Base-by-base conservation (phyloP, 306 rosid genomes). In the Hippophae gyantsensis region DNA sequence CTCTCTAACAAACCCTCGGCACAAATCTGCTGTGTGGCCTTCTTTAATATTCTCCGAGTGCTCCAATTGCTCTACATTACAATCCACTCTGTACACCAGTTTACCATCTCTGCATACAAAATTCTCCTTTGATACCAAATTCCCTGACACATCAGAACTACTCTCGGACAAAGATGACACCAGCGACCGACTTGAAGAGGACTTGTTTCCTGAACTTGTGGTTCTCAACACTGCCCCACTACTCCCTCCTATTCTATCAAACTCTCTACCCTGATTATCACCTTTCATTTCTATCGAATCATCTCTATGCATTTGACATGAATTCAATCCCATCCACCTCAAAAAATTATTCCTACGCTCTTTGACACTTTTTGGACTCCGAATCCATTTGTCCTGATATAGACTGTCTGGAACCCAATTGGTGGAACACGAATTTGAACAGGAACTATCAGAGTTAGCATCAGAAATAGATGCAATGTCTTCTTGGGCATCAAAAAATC, bases 401-500 rank as follows among this genome's bases (percentile, higher is more conserved):
- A 72, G 81, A 67, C 56, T 68, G 27, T 70, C 64, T 13, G 50
- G 48, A 7, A 64, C 60, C 68, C 71, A 70, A 38, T 64, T 66
- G 43, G 43, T 48, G 5, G 55, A 53, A 64, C 55, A 32, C 45
- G 72, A 67, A 82, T 38, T 60, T 42, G 77, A 44, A 58, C 67
- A 73, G 32, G 58, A 58, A 40, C 62, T 48, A 50, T 77, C 79
- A 10, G 72, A 68, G 44, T 63, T 61, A n/a, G 74, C 65, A 72
- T 89, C 87, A 7, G 72, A 66, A 67, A 69, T 52, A 48, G 86
- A 85, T 54, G 76, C 56, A 77, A 78, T 62, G 62, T 88, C 95
- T 75, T 93, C 97, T 56, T 55, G 80, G 48, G 99, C 94, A 72
- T 93, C 99, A 48, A 86, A 93, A 79, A 77, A 93, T 44, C 66